Percentiles rank a stretch among this genome's conserved stretches.
Evolutionary conservation across 2,329 filamentous ascomycete genomes (phyloP).

Genomic region (Plectosphaerella sp.): DNA sequence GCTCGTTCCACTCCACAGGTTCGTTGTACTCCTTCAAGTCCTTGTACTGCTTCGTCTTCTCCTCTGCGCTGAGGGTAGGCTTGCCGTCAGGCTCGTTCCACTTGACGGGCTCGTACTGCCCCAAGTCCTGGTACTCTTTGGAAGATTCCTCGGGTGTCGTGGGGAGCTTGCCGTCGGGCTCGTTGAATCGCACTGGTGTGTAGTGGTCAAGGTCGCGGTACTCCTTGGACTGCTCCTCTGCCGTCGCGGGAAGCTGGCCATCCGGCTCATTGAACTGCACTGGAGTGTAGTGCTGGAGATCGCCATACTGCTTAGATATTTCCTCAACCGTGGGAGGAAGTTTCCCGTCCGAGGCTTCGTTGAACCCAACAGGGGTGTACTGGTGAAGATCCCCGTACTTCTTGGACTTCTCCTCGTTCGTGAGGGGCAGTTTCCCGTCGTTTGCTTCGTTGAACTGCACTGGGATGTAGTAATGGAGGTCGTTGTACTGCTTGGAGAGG

Average conservation of each 20-base stretch:
- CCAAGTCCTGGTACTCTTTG: slow-evolving; percentile 33
- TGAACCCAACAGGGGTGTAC: slow-evolving; percentile 29
- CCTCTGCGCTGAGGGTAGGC: slow-evolving; percentile 23
- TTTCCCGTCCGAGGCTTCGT: slow-evolving; percentile 30
- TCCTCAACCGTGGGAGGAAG: slow-evolving; percentile 21
- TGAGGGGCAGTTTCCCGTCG: slow-evolving; percentile 30
- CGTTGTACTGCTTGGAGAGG: slow-evolving; percentile 31
- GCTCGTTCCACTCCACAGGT: slow-evolving; percentile 27
- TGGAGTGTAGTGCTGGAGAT: slow-evolving; percentile 29
- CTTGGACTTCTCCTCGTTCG: slow-evolving; percentile 28
- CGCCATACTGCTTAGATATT: slow-evolving; percentile 32
- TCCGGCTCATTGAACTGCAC: slow-evolving; percentile 31
- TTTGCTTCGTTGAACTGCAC: slow-evolving; percentile 27
- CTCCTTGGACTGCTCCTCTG: slow-evolving; percentile 32
- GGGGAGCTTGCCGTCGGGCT: slow-evolving; percentile 32
- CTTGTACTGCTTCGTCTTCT: slow-evolving; percentile 33
- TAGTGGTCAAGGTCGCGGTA: slow-evolving; percentile 30
- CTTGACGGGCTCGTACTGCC: slow-evolving; percentile 26
- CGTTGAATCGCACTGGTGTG: slow-evolving; percentile 19
- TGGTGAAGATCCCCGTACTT: slow-evolving; percentile 32
- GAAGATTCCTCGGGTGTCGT: slow-evolving; percentile 27
- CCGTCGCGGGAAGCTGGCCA: slow-evolving; percentile 20
- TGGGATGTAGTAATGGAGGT: slow-evolving; percentile 22
- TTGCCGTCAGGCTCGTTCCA: slow-evolving; percentile 33
- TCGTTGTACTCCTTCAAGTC: slow-evolving; percentile 27